phyloP scores from a whole-genome alignment of 1,139 yeast species.

The Yamadazyma sp. region DNA sequence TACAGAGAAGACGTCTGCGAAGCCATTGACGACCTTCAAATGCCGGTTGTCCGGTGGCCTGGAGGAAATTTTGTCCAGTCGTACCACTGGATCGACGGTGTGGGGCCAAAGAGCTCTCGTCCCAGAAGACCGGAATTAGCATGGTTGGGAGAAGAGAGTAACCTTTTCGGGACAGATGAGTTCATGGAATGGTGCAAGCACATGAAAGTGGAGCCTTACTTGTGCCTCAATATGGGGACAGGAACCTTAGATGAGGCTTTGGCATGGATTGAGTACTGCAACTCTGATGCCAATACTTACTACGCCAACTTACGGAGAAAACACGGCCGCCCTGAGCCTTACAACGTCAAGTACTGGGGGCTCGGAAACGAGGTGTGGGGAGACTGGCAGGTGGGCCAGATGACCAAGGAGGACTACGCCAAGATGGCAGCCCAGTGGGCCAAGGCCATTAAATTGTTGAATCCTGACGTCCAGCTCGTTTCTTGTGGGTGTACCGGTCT shows the following conservation, averaged over 20 bases:
- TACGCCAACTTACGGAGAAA: conserved; percentile 24
- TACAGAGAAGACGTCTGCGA: conserved; percentile 26
- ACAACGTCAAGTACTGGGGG: conserved; percentile 34
- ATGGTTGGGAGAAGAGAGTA: conserved; percentile 29
- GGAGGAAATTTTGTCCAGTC: conserved; percentile 34
- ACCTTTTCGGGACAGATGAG: conserved; percentile 32
- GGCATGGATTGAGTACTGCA: conserved; percentile 34
- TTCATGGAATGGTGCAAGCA: conserved; percentile 30
- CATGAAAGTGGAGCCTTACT: conserved; percentile 27
- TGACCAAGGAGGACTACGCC: conserved; percentile 26
- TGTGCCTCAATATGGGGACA: conserved; percentile 34
- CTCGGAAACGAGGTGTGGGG: conserved; percentile 37
- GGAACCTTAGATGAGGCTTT: conserved; percentile 34
- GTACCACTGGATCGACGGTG: conserved; percentile 34
- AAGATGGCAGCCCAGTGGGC: conserved; percentile 31
- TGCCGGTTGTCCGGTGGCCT: conserved; percentile 35
- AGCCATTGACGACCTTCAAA: conserved; percentile 26
- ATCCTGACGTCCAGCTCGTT: conserved; percentile 23
- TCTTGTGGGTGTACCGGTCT: conserved; percentile 30
- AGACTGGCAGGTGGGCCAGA: conserved; percentile 34
- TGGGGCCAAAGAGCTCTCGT: conserved; percentile 27
- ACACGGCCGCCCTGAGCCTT: conserved; percentile 31
- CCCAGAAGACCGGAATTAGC: conserved; percentile 33
- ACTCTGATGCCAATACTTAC: conserved; percentile 27
- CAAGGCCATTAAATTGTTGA: conserved; percentile 29